phyloP scores from a whole-genome alignment of 176 grass and related monocot species.

The Cenchrus purpureus region DNA sequence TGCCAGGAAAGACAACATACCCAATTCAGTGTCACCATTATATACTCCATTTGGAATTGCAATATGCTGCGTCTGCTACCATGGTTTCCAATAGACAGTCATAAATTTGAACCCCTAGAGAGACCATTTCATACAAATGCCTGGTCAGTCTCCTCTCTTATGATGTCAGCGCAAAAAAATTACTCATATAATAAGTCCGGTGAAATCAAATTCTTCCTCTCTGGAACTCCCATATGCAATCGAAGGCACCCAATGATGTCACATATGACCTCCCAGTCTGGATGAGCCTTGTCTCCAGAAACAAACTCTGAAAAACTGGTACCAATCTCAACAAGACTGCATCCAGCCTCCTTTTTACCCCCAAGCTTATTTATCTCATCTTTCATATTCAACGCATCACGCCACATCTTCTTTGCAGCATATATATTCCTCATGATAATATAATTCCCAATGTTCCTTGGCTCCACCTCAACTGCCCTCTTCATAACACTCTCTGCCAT shows the following conservation, averaged over 20 bases:
- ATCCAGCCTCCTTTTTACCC: slow-evolving; percentile 1
- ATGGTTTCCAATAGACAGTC: not conserved
- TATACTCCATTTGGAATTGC: not conserved
- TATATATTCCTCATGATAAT: not conserved
- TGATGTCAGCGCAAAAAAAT: not conserved
- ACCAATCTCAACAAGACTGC: slow-evolving; percentile 17
- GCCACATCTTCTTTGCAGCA: slow-evolving; percentile 21
- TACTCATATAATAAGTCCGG: not conserved
- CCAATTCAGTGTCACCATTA: not conserved
- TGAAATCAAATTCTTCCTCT: not conserved
- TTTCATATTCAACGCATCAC: not conserved
- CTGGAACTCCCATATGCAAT: not conserved
- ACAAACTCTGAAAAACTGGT: slow-evolving; percentile 1
- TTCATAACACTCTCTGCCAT: slow-evolving; percentile 21
- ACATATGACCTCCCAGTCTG: not conserved
- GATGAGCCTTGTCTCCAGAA: slow-evolving; percentile 1
- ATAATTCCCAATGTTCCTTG: not conserved
- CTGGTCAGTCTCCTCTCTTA: not conserved
- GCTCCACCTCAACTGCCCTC: not conserved
- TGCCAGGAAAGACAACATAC: not conserved
- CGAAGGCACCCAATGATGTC: not conserved
- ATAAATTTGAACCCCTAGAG: not conserved
- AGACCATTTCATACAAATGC: not conserved
- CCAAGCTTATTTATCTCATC: slow-evolving; percentile 29
- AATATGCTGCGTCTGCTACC: not conserved